Conservation (phyloP, 345 rosid species). For the Noccaea bulbosa region DNA sequence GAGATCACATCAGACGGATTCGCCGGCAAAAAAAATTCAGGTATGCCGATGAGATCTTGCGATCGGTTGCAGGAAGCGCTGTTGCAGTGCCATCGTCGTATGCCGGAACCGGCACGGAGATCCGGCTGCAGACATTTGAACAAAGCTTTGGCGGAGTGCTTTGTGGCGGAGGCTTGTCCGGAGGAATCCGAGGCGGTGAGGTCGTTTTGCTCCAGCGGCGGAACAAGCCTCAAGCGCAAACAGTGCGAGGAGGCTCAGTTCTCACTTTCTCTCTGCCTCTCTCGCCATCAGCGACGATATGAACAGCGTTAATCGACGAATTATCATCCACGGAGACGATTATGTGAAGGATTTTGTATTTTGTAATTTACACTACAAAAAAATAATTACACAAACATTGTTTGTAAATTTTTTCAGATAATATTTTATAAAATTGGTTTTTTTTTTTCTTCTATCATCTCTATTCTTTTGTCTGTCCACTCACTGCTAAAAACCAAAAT, state of each 20-base stretch:
- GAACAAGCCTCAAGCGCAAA: constrained; percentile 75
- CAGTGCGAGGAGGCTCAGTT: constrained; percentile 87
- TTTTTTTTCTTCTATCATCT: not conserved
- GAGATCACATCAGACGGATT: not conserved
- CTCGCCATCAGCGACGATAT: constrained; percentile 32
- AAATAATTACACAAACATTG: not conserved
- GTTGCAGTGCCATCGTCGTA: constrained; percentile 67
- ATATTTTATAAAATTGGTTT: not conserved
- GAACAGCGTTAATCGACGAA: constrained; percentile 22
- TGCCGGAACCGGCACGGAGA: constrained; percentile 52
- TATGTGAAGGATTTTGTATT: not conserved
- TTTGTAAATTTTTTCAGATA: constrained; percentile 9
- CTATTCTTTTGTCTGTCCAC: constrained; percentile 28
- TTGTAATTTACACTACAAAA: not conserved
- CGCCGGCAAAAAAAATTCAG: not conserved
- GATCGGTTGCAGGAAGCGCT: constrained; percentile 66
- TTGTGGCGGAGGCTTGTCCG: constrained; percentile 70
- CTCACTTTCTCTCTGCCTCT: constrained; percentile 55
- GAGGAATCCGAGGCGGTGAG: constrained; percentile 79
- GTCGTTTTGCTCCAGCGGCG: constrained; percentile 75
- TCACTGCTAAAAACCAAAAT: constrained; percentile 9
- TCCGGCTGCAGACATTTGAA: constrained; percentile 78
- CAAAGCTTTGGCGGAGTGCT: constrained; percentile 73
- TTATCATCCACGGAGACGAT: not conserved
- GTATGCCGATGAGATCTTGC: constrained; percentile 48